Evolutionary conservation across 208 protist genomes (phyloP).

Genomic region (Trypanosoma vivax): DNA sequence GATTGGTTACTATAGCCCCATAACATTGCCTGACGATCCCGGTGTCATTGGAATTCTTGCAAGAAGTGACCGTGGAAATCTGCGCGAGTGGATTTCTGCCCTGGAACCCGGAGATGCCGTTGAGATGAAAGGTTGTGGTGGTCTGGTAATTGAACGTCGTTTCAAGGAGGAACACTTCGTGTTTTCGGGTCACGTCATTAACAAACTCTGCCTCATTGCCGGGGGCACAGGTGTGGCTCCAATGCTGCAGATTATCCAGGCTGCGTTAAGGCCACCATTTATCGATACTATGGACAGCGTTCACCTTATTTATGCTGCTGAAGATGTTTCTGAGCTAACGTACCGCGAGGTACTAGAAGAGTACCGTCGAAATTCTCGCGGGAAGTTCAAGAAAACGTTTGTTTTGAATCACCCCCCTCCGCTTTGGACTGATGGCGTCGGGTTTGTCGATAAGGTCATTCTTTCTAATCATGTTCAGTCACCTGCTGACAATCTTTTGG

Average conservation of each 20-base stretch:
- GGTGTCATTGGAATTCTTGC: slow-evolving; percentile 45
- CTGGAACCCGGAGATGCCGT: slow-evolving; percentile 63
- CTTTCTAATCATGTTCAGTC: slow-evolving; percentile 37
- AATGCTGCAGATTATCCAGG: slow-evolving; percentile 76
- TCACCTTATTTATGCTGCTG: slow-evolving; percentile 54
- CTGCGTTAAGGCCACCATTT: slow-evolving; percentile 38
- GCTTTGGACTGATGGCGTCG: slow-evolving; percentile 60
- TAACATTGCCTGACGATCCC: slow-evolving; percentile 49
- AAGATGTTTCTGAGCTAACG: slow-evolving; percentile 48
- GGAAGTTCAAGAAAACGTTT: slow-evolving; percentile 39
- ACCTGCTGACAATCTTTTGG: slow-evolving; percentile 55
- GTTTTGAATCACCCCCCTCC: slow-evolving; percentile 47
- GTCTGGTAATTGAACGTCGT: slow-evolving; percentile 40
- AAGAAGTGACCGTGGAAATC: slow-evolving; percentile 48
- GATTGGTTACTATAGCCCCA: slow-evolving; percentile 64
- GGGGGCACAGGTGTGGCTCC: slow-evolving; percentile 68
- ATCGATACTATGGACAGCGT: slow-evolving; percentile 46
- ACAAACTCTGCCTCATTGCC: slow-evolving; percentile 50
- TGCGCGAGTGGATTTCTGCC: slow-evolving; percentile 56
- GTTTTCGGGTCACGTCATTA: slow-evolving; percentile 34
- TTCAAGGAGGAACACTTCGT: slow-evolving; percentile 41
- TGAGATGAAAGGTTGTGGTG: slow-evolving; percentile 57
- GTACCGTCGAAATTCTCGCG: slow-evolving; percentile 28
- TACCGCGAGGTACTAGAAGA: slow-evolving; percentile 36
- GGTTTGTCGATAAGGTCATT: slow-evolving; percentile 35